A percentile compares a stretch with the other conserved stretches of the same genome.
phyloP scores from a whole-genome alignment of 1,284 basidiomycete species.

The Apiotrichum brassicae region DNA sequence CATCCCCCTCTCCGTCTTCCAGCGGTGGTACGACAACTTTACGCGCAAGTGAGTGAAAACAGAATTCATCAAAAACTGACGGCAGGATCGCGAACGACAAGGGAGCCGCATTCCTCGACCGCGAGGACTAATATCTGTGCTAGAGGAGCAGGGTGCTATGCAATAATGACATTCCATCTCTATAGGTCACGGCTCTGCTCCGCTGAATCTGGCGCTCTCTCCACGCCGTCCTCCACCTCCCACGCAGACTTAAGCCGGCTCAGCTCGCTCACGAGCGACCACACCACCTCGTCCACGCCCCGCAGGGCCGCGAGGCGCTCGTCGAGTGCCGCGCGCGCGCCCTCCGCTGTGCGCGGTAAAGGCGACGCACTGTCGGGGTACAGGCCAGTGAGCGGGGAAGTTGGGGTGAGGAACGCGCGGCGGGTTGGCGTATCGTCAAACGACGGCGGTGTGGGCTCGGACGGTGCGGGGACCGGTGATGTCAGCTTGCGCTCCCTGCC shows the following conservation, averaged over 20 bases:
- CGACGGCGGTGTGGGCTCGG: background rate
- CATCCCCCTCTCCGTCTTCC: slow-evolving; percentile 68
- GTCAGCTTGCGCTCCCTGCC: slow-evolving; percentile 11
- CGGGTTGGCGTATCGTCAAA: slow-evolving; percentile 11
- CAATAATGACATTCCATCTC: background rate
- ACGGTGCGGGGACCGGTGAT: background rate
- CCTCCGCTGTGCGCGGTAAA: slow-evolving; percentile 4
- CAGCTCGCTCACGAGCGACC: slow-evolving; percentile 67
- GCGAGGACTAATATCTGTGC: slow-evolving; percentile 51
- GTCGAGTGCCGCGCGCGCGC: slow-evolving; percentile 59
- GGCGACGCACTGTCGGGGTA: background rate
- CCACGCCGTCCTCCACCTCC: slow-evolving; percentile 25
- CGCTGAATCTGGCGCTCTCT: no score
- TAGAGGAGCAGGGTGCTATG: background rate
- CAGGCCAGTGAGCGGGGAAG: background rate
- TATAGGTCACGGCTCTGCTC: background rate
- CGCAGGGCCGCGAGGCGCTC: slow-evolving; percentile 70
- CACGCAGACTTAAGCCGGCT: slow-evolving; percentile 61
- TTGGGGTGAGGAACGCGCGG: slow-evolving; percentile 13
- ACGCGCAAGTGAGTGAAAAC: slow-evolving; percentile 51
- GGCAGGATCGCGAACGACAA: slow-evolving; percentile 54
- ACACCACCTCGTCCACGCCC: slow-evolving; percentile 62
- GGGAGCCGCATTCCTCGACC: slow-evolving; percentile 69
- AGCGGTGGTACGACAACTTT: slow-evolving; percentile 76
- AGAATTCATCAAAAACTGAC: background rate